Percentiles rank a stretch among this genome's conserved stretches.
Conservation (phyloP, 495 filamentous ascomycete genomes). For the Penicillium coprophilum region DNA sequence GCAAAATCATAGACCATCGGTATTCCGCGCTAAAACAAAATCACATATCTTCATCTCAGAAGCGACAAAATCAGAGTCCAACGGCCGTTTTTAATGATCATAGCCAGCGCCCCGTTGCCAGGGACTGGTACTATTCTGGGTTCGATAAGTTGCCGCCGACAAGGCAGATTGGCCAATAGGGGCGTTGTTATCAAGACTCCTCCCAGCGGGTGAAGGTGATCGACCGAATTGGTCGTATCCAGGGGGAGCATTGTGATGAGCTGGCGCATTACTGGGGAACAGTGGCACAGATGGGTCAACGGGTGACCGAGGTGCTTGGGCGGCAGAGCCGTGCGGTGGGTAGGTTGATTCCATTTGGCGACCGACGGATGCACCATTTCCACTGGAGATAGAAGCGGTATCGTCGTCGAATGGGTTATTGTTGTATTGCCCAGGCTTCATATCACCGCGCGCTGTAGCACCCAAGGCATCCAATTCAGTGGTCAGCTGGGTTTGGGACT, state of each 20-base stretch:
- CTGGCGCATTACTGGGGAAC: constrained; percentile 50
- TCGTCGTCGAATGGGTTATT: constrained; percentile 77
- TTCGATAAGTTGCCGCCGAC: constrained; percentile 37
- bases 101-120: constrained; percentile 70
- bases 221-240: constrained; percentile 36
- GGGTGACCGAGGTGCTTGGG: constrained; percentile 49
- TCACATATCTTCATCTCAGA: constrained; percentile 48
- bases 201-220: constrained; percentile 38
- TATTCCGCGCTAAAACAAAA: constrained; percentile 38
- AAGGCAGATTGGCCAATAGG: constrained; percentile 33
- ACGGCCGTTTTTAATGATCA: constrained; percentile 49
- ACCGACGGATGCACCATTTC: constrained; percentile 37
- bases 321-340: constrained; percentile 10
- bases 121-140: constrained; percentile 59
- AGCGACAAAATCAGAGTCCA: constrained; percentile 26
- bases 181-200: constrained; percentile 33
- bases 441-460: constrained; percentile 84
- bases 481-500: constrained; percentile 86
- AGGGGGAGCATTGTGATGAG: constrained; percentile 35
- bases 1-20: constrained; percentile 33
- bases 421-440: constrained; percentile 65
- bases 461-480: constrained; percentile 93
- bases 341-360: constrained; percentile 31
- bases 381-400: constrained; percentile 62
- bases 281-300: constrained; percentile 63